Percentiles rank a stretch among this genome's conserved stretches.
Evolutionary conservation across 768 basidiomycete species (phyloP).

Genomic region (Psilocybe cubensis): DNA sequence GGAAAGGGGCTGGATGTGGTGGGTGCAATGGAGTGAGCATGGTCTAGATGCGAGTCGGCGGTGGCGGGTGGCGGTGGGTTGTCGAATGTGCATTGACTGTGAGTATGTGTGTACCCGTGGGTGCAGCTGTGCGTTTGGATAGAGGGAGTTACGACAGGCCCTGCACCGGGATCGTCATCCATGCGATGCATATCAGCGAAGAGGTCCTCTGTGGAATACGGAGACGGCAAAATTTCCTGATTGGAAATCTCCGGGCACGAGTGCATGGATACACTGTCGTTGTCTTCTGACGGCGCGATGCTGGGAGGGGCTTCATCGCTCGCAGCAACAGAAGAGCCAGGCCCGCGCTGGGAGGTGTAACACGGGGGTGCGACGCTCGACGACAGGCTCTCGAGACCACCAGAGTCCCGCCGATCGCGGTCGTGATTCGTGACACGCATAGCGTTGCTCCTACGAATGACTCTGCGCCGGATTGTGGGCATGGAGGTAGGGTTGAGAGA

Average conservation of each 20-base stretch:
- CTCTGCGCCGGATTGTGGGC: slow-evolving; percentile 1
- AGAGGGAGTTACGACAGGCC: background rate
- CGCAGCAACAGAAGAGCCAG: slow-evolving; percentile 2
- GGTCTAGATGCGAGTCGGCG: background rate
- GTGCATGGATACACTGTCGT: slow-evolving; percentile 7
- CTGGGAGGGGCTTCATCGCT: slow-evolving; percentile 4
- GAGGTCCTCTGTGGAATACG: slow-evolving; percentile 17
- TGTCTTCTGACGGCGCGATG: background rate
- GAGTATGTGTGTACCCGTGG: slow-evolving; percentile 15
- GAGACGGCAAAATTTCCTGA: slow-evolving; percentile 11
- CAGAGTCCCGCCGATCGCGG: slow-evolving; percentile 4
- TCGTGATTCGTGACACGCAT: background rate
- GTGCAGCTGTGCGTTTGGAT: background rate
- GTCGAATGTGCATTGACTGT: slow-evolving; percentile 13
- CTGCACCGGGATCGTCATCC: background rate
- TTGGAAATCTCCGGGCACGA: background rate
- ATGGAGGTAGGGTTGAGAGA: background rate
- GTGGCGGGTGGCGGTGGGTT: background rate
- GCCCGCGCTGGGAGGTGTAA: slow-evolving; percentile 12
- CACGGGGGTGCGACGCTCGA: slow-evolving; percentile 10
- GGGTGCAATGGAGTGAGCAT: background rate
- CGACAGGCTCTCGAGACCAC: slow-evolving; percentile 7
- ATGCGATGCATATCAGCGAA: background rate
- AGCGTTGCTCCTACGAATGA: background rate
- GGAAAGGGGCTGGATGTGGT: background rate